Conservation (phyloP, 805 yeast genomes). For the Blastobotrys chiropterorum region DNA sequence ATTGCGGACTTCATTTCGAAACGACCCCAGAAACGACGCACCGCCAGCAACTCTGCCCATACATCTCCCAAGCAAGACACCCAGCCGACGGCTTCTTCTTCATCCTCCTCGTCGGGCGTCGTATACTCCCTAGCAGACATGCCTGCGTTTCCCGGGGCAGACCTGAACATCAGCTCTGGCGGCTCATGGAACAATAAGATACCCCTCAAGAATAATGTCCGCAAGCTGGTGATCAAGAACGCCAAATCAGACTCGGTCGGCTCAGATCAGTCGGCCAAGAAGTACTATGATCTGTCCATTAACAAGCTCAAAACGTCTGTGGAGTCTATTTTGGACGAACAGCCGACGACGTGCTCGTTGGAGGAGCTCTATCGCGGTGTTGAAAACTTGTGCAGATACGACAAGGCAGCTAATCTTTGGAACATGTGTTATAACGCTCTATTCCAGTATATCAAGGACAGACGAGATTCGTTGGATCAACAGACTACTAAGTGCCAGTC, state of each 20-base stretch:
- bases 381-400: conserved; percentile 27
- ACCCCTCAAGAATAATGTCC: neutral
- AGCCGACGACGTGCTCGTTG: conserved; percentile 16
- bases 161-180: neutral
- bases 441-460: conserved; percentile 8
- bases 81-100: no score
- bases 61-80: neutral
- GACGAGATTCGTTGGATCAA: neutral
- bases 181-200: neutral
- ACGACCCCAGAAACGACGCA: neutral
- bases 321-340: conserved; percentile 12
- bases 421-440: conserved; percentile 15
- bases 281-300: conserved; percentile 13
- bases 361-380: conserved; percentile 29
- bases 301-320: conserved; percentile 15
- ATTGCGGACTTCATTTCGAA: neutral
- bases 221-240: neutral
- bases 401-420: conserved; percentile 21
- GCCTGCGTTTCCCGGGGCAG: conserved; percentile 6
- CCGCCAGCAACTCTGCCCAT: neutral
- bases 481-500: neutral
- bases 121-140: neutral
- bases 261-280: neutral
- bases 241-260: neutral
- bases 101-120: neutral